These are phyloP conservation scores for Alternaria alternata DNA, from an alignment of 2,329 filamentous ascomycete species.

Conservation along the genomic window DNA sequence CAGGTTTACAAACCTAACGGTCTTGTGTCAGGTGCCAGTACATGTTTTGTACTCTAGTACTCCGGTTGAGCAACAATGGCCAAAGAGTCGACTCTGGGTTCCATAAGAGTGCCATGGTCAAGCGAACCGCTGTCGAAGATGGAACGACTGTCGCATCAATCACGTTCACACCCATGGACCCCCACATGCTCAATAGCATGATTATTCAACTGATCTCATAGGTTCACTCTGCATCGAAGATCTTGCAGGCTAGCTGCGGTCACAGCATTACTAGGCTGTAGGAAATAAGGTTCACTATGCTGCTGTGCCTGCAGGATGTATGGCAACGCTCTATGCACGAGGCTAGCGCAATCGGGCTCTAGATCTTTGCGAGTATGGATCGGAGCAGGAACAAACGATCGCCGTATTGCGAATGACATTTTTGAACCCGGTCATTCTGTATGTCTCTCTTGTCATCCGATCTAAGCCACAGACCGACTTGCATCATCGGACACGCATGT, in stretches of 20 bases:
- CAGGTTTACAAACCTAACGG: conserved; percentile 42
- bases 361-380: neutral
- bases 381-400: conserved; percentile 1
- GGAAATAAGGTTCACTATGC: conserved; percentile 16
- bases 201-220: neutral
- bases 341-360: conserved; percentile 12
- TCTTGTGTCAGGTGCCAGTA: conserved; percentile 44
- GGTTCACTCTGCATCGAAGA: conserved; percentile 28
- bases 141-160: neutral
- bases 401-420: neutral
- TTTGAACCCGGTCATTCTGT: neutral
- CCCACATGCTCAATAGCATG: neutral
- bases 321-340: conserved; percentile 9
- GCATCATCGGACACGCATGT: conserved; percentile 30
- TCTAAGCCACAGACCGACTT: conserved; percentile 35
- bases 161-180: neutral
- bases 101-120: conserved; percentile 12
- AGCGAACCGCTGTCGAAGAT: neutral
- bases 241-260: conserved; percentile 29
- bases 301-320: conserved; percentile 31
- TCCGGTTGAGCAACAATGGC: conserved; percentile 9
- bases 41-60: conserved; percentile 35
- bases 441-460: conserved; percentile 17
- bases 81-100: neutral
- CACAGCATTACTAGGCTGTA: conserved; percentile 31